Conservation (phyloP, 139 green algal genomes). For the Closterium sp. region DNA sequence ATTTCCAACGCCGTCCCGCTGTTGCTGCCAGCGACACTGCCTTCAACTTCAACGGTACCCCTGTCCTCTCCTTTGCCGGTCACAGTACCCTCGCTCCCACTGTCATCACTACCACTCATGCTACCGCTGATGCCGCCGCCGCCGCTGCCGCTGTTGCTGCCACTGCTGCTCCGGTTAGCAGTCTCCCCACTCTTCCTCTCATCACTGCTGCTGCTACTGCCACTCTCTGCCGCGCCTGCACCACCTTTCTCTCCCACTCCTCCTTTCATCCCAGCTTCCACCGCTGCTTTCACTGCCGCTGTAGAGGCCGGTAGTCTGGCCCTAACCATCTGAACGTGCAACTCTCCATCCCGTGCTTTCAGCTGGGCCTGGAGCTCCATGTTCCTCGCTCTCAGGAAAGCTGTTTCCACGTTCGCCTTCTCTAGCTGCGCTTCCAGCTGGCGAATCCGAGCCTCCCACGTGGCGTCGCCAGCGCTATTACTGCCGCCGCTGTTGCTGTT, state of each 20-base stretch:
- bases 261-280: background rate
- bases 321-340: background rate
- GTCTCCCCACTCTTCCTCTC: background rate
- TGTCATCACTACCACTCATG: background rate
- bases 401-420: background rate
- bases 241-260: background rate
- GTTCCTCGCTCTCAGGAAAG: background rate
- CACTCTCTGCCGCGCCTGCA: background rate
- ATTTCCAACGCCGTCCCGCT: background rate
- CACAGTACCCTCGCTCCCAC: background rate
- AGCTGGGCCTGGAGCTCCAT: background rate
- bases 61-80: background rate
- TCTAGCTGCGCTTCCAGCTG: background rate
- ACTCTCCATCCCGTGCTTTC: background rate
- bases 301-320: background rate
- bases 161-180: background rate
- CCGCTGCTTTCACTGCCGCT: background rate
- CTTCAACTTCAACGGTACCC: background rate
- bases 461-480: conserved; percentile 40
- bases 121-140: background rate
- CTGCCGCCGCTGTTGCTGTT: background rate
- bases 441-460: conserved; percentile 26
- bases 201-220: background rate
- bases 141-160: too few relatives aligned
- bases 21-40: background rate